Conservation (phyloP, 2,329 filamentous ascomycete species). For the Lithohypha guttulata region DNA sequence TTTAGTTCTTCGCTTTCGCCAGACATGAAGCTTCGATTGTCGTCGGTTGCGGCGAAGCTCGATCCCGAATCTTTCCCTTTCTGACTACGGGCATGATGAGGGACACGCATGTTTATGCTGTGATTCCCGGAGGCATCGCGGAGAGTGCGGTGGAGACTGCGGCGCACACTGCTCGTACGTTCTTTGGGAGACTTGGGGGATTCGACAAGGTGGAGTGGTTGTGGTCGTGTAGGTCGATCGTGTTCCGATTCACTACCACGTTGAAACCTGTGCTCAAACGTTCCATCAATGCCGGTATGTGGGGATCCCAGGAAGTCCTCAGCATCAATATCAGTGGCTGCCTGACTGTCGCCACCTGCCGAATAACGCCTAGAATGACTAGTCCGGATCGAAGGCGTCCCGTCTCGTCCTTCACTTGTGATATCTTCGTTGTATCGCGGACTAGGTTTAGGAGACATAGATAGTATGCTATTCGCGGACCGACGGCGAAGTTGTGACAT, state of each 20-base stretch:
- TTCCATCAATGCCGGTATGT: no score
- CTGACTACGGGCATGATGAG: conserved; percentile 56
- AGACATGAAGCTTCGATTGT: conserved; percentile 33
- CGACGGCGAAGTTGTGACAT: not conserved
- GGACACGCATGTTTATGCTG: conserved; percentile 43
- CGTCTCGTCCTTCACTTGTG: not conserved
- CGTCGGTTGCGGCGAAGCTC: conserved; percentile 44
- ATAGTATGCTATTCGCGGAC: conserved; percentile 2
- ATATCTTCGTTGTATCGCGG: not conserved
- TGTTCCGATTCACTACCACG: conserved; percentile 33
- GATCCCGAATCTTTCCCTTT: conserved; percentile 65
- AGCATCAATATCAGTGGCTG: conserved; percentile 38
- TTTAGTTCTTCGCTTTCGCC: conserved; percentile 57
- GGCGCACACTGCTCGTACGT: conserved; percentile 60
- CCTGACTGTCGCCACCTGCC: not conserved
- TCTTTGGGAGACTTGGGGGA: conserved; percentile 39
- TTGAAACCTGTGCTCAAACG: no score
- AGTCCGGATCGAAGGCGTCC: conserved; percentile 14
- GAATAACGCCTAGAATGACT: conserved; percentile 24
- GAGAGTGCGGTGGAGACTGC: conserved; percentile 80
- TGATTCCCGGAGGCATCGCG: conserved; percentile 64
- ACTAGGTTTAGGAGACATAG: conserved; percentile 1
- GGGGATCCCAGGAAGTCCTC: conserved; percentile 59
- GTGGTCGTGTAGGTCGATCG: conserved; percentile 29
- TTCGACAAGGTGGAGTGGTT: conserved; percentile 27